Evolutionary conservation across 768 basidiomycete species (phyloP).

Genomic region (Lactifluus volemus): DNA sequence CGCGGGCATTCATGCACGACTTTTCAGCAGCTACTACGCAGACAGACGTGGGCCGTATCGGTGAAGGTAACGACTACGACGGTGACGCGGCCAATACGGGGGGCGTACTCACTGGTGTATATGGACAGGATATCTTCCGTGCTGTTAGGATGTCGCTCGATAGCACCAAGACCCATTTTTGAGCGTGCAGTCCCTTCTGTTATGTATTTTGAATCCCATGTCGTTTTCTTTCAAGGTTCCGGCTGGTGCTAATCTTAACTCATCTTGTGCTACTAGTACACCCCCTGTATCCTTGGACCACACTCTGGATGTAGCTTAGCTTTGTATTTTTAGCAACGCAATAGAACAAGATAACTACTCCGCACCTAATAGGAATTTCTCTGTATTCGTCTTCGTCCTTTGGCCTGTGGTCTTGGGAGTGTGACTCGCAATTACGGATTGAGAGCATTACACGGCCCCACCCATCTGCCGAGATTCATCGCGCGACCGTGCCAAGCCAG

Average conservation of each 20-base stretch:
- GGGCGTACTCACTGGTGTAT: neutral
- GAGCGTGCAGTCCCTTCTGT: neutral
- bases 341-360: neutral
- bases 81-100: neutral
- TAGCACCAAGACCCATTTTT: neutral
- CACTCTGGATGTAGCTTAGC: constrained; percentile 6
- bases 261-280: constrained; percentile 6
- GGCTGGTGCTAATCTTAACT: neutral
- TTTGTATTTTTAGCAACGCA: constrained; percentile 11
- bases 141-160: neutral
- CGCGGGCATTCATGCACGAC: neutral
- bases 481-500: neutral
- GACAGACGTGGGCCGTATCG: neutral
- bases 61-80: neutral
- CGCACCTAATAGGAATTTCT: neutral
- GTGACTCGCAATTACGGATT: neutral
- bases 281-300: constrained; percentile 8
- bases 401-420: too few species aligned
- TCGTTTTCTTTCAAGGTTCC: neutral
- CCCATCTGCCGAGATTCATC: neutral
- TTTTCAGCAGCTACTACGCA: neutral
- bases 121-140: constrained; percentile 4
- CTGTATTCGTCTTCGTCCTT: neutral
- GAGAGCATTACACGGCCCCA: neutral
- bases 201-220: neutral